A percentile compares a stretch with the other conserved stretches of the same genome.
Evolutionary conservation across 768 basidiomycete species (phyloP).

Genomic region (Hirschioporus abietinus): DNA sequence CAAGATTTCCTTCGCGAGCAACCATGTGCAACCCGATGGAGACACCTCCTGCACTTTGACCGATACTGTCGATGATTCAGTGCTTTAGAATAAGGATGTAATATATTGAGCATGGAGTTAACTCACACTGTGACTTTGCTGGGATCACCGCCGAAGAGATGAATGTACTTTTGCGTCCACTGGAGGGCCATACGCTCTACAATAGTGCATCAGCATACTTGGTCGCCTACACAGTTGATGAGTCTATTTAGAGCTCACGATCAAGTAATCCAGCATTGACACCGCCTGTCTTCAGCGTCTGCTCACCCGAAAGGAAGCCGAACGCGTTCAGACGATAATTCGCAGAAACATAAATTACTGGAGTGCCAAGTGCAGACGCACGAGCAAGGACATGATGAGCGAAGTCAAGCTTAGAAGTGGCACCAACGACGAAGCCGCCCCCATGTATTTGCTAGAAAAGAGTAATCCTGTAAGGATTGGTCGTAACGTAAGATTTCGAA

Average conservation of each 20-base stretch:
- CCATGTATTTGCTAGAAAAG: not conserved
- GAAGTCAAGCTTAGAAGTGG: not conserved
- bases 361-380: slow-evolving; percentile 36
- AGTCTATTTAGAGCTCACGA: slow-evolving; percentile 31
- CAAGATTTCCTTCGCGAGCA: slow-evolving; percentile 15
- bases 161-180: slow-evolving; percentile 66
- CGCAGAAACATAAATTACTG: slow-evolving; percentile 49
- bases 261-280: slow-evolving; percentile 65
- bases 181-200: slow-evolving; percentile 51
- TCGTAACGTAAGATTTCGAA: not conserved
- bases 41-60: slow-evolving; percentile 18
- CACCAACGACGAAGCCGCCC: not conserved
- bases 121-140: slow-evolving; percentile 50
- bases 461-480: not conserved
- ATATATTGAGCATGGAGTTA: too few relatives aligned
- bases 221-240: too few relatives aligned
- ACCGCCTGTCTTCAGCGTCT: slow-evolving; percentile 45
- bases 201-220: not conserved
- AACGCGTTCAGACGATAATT: slow-evolving; percentile 44
- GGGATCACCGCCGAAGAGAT: slow-evolving; percentile 60
- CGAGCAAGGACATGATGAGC: slow-evolving; percentile 20
- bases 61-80: slow-evolving; percentile 14
- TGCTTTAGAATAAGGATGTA: not conserved
- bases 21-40: slow-evolving; percentile 18
- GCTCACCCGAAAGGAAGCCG: slow-evolving; percentile 47